phyloP scores from a whole-genome alignment of 2,329 filamentous ascomycete species.

The Pseudocercospora crystallina region DNA sequence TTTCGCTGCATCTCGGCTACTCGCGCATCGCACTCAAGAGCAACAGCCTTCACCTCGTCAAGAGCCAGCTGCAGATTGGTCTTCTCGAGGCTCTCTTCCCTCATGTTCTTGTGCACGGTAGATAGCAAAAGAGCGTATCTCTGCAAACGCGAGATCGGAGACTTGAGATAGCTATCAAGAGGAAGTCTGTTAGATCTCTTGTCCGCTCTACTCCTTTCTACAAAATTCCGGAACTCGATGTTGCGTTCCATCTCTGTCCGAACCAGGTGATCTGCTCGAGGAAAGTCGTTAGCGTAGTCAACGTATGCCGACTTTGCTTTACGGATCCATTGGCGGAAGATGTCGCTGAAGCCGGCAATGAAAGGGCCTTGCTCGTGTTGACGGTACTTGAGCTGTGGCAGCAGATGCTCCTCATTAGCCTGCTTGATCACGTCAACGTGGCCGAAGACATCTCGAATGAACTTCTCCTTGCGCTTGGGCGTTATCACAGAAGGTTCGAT shows the following conservation, averaged over 20 bases:
- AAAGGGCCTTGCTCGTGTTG: conserved; percentile 96
- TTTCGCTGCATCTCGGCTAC: conserved; percentile 92
- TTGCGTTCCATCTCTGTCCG: conserved; percentile 83
- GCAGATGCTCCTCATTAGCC: conserved; percentile 87
- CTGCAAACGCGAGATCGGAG: conserved; percentile 88
- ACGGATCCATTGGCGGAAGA: conserved; percentile 97
- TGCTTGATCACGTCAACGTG: conserved; percentile 84
- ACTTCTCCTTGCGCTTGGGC: conserved; percentile 73
- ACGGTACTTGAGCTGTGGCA: conserved; percentile 92
- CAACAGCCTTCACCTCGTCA: conserved; percentile 86
- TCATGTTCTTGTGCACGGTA: conserved; percentile 81
- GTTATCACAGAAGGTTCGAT: conserved; percentile 79
- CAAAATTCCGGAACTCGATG: conserved; percentile 78
- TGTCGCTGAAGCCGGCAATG: conserved; percentile 90
- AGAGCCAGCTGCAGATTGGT: conserved; percentile 78
- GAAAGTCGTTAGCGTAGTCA: conserved; percentile 86
- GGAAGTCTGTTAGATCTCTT: conserved; percentile 78
- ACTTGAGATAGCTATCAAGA: conserved; percentile 93
- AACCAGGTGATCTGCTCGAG: conserved; percentile 77
- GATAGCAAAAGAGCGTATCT: conserved; percentile 81
- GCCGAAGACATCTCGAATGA: conserved; percentile 83
- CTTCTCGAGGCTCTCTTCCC: conserved; percentile 85
- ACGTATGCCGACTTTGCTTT: conserved; percentile 88
- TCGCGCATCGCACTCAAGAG: conserved; percentile 84
- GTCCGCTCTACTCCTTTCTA: conserved; percentile 76